Percentiles rank a stretch among this genome's conserved stretches.
Conservation (phyloP, 2,329 filamentous ascomycete genomes). For the Stachybotrys chartarum region DNA sequence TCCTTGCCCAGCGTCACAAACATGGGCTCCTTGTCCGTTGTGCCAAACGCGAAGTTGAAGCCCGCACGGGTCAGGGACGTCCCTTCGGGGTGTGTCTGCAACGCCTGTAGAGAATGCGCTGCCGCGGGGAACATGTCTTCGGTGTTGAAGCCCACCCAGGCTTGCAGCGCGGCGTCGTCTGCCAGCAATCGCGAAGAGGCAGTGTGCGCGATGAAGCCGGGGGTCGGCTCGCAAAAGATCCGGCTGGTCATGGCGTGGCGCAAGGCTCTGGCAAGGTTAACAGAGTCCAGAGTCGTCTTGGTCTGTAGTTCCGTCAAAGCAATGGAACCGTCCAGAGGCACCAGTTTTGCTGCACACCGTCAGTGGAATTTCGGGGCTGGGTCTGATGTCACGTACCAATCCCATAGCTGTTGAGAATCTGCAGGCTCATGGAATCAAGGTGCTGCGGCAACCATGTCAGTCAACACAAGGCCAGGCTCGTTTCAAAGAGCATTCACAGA, state of each 20-base stretch:
- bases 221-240: conserved; percentile 45
- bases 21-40: conserved; percentile 44
- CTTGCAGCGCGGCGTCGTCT: conserved; percentile 37
- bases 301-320: conserved; percentile 36
- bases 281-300: conserved; percentile 37
- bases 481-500: neutral
- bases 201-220: conserved; percentile 47
- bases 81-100: conserved; percentile 38
- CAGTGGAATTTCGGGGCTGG: conserved; percentile 1
- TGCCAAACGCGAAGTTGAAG: conserved; percentile 44
- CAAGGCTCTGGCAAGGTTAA: conserved; percentile 43
- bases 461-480: conserved; percentile 5
- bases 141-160: conserved; percentile 48
- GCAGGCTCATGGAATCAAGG: conserved; percentile 41
- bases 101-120: conserved; percentile 36
- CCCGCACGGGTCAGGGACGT: conserved; percentile 39
- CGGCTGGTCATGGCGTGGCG: conserved; percentile 51
- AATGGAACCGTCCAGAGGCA: conserved; percentile 39
- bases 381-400: conserved; percentile 29
- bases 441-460: conserved; percentile 24
- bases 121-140: conserved; percentile 47
- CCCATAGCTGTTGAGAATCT: conserved; percentile 41
- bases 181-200: conserved; percentile 44
- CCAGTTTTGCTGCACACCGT: conserved; percentile 35
- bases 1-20: conserved; percentile 45